Evolutionary conservation across 305 asterid genomes (phyloP).

Genomic region (Solanum hybrid): DNA sequence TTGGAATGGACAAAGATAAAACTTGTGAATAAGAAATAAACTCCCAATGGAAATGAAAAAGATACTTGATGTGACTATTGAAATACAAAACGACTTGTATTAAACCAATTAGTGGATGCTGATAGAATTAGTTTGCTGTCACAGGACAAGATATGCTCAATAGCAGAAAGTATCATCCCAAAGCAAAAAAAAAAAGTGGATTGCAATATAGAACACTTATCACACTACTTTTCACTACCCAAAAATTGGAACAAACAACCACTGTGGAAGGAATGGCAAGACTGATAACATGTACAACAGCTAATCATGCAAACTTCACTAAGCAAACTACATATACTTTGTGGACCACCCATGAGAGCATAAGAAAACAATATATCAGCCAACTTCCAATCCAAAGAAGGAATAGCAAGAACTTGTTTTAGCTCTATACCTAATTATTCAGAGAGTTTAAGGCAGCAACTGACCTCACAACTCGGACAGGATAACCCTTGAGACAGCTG

Average conservation of each 20-base stretch:
- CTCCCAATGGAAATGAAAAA: not conserved
- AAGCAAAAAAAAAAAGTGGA: not conserved
- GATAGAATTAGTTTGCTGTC: not conserved
- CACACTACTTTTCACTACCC: not conserved
- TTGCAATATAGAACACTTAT: not conserved
- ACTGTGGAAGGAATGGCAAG: not conserved
- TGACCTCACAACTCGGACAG: conserved; percentile 92
- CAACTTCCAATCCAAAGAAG: not conserved
- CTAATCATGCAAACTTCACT: not conserved
- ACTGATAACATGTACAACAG: not conserved
- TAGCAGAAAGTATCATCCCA: not conserved
- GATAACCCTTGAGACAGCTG: conserved; percentile 79
- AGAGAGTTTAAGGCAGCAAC: conserved; percentile 2
- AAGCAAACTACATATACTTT: not conserved
- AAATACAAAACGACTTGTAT: not conserved
- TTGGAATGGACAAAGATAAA: conserved; percentile 4
- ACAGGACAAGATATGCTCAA: not conserved
- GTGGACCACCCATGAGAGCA: not conserved
- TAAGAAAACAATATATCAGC: not conserved
- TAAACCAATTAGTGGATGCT: not conserved
- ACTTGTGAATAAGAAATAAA: not conserved
- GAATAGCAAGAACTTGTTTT: not conserved
- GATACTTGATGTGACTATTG: not conserved
- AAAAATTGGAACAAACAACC: not conserved
- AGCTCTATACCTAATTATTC: not conserved